A percentile compares a stretch with the other conserved stretches of the same genome.
phyloP scores from a whole-genome alignment of 345 rosid genomes.

The Syzygium aromaticum region DNA sequence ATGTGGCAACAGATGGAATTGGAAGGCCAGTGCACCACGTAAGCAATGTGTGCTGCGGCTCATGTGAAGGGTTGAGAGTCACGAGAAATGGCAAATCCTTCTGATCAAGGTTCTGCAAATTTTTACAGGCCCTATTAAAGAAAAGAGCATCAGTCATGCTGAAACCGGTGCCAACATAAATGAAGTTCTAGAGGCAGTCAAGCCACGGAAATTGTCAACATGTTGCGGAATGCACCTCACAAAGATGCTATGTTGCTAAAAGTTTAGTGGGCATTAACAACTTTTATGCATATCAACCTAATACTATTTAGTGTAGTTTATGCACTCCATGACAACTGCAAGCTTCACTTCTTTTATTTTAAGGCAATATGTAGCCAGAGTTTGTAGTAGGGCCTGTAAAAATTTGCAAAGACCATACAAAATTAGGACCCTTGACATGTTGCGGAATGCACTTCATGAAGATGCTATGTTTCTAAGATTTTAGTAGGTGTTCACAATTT shows the following conservation, averaged over 20 bases:
- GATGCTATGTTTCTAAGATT: neutral
- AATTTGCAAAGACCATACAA: too few relatives aligned
- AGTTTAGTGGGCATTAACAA: neutral
- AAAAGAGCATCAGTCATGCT: neutral
- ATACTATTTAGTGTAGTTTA: neutral
- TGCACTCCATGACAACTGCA: neutral
- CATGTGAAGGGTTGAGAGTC: slow-evolving; percentile 62
- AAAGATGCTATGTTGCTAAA: neutral
- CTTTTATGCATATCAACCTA: neutral
- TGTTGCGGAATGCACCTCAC: neutral
- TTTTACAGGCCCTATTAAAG: neutral
- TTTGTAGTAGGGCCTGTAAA: slow-evolving; percentile 7
- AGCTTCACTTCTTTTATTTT: neutral
- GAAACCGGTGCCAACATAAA: neutral
- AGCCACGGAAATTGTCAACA: neutral
- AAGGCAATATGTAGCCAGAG: slow-evolving; percentile 17
- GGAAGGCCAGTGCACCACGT: slow-evolving; percentile 87
- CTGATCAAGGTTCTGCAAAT: slow-evolving; percentile 75
- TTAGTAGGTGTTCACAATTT: neutral
- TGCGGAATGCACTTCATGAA: too few relatives aligned
- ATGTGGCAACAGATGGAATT: slow-evolving; percentile 78
- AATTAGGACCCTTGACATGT: too few relatives aligned
- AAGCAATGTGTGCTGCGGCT: slow-evolving; percentile 54
- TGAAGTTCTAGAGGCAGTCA: neutral
- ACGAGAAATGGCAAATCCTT: slow-evolving; percentile 54